These are phyloP conservation scores for Eucalyptus sp. DNA, from an alignment of 345 rosid species.

Conservation along the genomic window DNA sequence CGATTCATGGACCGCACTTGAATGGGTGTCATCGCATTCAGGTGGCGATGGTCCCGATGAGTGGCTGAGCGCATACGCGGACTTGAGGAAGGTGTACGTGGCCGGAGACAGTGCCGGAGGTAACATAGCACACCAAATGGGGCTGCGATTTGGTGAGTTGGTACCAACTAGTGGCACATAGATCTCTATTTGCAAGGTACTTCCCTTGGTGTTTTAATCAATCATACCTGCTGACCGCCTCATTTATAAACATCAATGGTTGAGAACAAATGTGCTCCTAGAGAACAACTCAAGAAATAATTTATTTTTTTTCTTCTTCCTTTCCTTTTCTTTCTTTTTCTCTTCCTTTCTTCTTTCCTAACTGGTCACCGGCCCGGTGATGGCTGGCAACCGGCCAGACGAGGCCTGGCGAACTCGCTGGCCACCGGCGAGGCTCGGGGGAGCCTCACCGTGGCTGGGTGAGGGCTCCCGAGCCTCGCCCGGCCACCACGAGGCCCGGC, in stretches of 20 bases:
- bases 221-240: not conserved
- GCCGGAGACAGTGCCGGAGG: slow-evolving; percentile 38
- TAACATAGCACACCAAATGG: slow-evolving; percentile 19
- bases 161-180: not conserved
- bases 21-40: slow-evolving; percentile 21
- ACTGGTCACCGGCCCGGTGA: too few relatives aligned
- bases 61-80: slow-evolving; percentile 12
- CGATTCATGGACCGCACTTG: slow-evolving; percentile 22
- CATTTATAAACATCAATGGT: not conserved
- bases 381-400: too few relatives aligned
- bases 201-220: not conserved
- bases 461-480: too few relatives aligned
- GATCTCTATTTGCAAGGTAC: not conserved
- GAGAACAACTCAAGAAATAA: too few relatives aligned
- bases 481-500: too few relatives aligned
- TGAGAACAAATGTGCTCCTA: not conserved
- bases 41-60: slow-evolving; percentile 13
- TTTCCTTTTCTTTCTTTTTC: too few relatives aligned
- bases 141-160: not conserved
- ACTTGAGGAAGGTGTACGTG: slow-evolving; percentile 6
- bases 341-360: too few relatives aligned
- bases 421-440: too few relatives aligned
- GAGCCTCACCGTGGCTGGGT: too few relatives aligned
- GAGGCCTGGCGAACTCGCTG: too few relatives aligned
- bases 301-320: too few relatives aligned